These are phyloP conservation scores for Suhomyces pyralidae DNA, from an alignment of 805 yeast species.

Conservation along the genomic window DNA sequence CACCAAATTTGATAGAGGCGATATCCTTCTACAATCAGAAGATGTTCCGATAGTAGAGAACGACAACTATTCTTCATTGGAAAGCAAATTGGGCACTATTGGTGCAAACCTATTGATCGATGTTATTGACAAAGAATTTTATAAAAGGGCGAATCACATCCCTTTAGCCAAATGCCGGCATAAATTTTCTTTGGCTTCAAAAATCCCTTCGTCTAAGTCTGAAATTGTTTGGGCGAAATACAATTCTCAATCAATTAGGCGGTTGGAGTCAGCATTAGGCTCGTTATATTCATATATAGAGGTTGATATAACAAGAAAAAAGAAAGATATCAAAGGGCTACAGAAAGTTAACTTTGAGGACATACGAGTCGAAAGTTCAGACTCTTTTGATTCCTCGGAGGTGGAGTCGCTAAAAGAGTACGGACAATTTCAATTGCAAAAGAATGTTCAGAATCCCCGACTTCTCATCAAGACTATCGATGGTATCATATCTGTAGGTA, in stretches of 20 bases:
- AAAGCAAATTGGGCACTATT: slow-evolving; percentile 48
- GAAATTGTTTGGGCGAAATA: slow-evolving; percentile 48
- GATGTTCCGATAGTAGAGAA: slow-evolving; percentile 35
- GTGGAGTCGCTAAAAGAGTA: background rate
- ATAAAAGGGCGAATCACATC: background rate
- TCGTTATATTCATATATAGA: slow-evolving; percentile 46
- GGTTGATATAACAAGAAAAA: slow-evolving; percentile 33
- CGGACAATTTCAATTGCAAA: slow-evolving; percentile 1
- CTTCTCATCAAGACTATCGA: slow-evolving; percentile 44
- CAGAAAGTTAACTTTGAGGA: slow-evolving; percentile 51
- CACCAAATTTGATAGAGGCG: slow-evolving; percentile 76
- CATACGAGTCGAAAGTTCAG: slow-evolving; percentile 13
- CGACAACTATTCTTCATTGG: slow-evolving; percentile 48
- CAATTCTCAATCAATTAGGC: slow-evolving; percentile 36
- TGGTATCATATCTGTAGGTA: slow-evolving; percentile 35
- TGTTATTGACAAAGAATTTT: slow-evolving; percentile 37
- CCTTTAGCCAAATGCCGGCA: slow-evolving; percentile 9
- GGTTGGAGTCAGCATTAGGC: slow-evolving; percentile 54
- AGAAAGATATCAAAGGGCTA: slow-evolving; percentile 22
- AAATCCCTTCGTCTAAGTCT: slow-evolving; percentile 42
- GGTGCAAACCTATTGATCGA: slow-evolving; percentile 61
- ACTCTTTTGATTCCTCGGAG: background rate
- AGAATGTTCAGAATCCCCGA: slow-evolving; percentile 6
- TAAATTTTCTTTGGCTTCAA: slow-evolving; percentile 55
- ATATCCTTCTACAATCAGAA: slow-evolving; percentile 57